These are phyloP conservation scores for Psidium friedrichsthalianum DNA, from an alignment of 345 rosid genomes.

Conservation along the genomic window DNA sequence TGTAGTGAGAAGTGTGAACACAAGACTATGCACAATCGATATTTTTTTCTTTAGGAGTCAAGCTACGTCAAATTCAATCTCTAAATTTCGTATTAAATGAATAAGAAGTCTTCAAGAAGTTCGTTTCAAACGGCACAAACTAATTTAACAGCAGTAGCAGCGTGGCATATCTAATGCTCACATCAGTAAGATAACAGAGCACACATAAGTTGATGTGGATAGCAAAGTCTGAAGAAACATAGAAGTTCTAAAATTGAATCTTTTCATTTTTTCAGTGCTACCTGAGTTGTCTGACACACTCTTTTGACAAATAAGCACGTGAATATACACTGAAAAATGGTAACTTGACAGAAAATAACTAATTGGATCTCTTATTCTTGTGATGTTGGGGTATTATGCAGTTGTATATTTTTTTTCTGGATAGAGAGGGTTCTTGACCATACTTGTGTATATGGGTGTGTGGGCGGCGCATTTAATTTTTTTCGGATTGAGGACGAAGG, in stretches of 20 bases:
- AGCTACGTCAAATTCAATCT: too few species aligned
- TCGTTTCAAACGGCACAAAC: too few species aligned
- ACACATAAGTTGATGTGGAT: too few species aligned
- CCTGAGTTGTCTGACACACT: not conserved
- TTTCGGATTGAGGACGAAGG: constrained; percentile 11
- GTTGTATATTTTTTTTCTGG: not conserved
- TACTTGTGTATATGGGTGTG: not conserved
- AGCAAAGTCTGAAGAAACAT: not conserved
- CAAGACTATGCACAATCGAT: not conserved
- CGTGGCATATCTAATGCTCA: too few species aligned
- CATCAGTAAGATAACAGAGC: too few species aligned
- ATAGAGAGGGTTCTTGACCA: not conserved
- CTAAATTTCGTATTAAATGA: too few species aligned
- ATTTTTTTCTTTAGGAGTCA: too few species aligned
- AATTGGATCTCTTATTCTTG: not conserved
- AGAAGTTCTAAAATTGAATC: not conserved
- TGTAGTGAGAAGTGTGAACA: not conserved
- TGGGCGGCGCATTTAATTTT: not conserved
- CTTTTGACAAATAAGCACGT: not conserved
- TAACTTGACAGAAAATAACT: not conserved
- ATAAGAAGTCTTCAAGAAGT: not conserved
- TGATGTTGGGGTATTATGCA: not conserved
- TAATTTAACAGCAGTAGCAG: too few species aligned
- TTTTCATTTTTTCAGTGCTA: not conserved
- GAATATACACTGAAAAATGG: not conserved